A percentile compares a stretch with the other conserved stretches of the same genome.
These are phyloP conservation scores for Kwoniella europaea DNA, from an alignment of 768 basidiomycete species.

Conservation along the genomic window DNA sequence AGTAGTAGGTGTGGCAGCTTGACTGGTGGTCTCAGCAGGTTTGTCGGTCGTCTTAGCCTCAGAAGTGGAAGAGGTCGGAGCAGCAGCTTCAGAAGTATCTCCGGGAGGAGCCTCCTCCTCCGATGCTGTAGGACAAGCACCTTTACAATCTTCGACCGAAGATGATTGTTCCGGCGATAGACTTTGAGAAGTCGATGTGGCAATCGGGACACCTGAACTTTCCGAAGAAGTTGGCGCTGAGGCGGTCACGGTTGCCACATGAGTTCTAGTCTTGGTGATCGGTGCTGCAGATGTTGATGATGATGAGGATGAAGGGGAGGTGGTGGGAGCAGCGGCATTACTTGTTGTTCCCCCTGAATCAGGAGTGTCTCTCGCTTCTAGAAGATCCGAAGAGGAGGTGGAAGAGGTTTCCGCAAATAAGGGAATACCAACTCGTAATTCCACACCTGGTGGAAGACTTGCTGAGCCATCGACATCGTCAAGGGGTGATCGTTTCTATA, in stretches of 20 bases:
- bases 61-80: background rate
- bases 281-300: background rate
- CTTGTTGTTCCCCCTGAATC: background rate
- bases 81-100: background rate
- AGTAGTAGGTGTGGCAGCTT: slow-evolving; percentile 3
- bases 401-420: background rate
- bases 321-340: background rate
- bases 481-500: background rate
- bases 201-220: background rate
- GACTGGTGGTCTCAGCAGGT: background rate
- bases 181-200: background rate
- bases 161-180: slow-evolving; percentile 1
- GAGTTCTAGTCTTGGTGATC: slow-evolving; percentile 11
- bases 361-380: background rate
- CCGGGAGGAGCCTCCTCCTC: background rate
- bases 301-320: background rate
- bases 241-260: background rate
- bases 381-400: background rate
- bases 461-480: background rate
- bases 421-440: background rate
- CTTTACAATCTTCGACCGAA: slow-evolving; percentile 6
- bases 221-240: background rate
- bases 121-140: slow-evolving; percentile 7
- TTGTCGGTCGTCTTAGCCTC: background rate
- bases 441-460: background rate